A percentile compares a stretch with the other conserved stretches of the same genome.
Conservation (phyloP, 306 rosid species). For the Quercus ilex region DNA sequence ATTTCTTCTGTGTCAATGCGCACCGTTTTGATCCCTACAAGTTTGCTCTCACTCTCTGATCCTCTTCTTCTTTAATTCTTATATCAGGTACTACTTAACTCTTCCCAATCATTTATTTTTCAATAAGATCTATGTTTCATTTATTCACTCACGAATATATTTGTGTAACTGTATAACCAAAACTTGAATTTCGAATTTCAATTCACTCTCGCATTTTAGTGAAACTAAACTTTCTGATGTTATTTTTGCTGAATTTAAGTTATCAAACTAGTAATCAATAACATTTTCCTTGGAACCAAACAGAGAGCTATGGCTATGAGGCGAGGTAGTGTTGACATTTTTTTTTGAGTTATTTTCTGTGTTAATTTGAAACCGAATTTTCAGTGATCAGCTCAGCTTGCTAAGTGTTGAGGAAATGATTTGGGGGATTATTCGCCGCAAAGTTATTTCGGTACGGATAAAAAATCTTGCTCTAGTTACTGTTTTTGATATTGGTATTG, state of each 20-base stretch:
- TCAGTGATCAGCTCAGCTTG: slow-evolving; percentile 3
- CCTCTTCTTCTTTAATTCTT: neutral
- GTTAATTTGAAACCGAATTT: neutral
- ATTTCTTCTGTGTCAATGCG: neutral
- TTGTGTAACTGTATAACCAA: too few species aligned
- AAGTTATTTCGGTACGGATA: slow-evolving; percentile 34
- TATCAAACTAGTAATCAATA: too few species aligned
- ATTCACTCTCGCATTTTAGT: neutral
- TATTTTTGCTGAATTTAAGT: neutral
- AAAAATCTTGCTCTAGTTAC: neutral
- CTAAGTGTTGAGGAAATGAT: slow-evolving; percentile 32
- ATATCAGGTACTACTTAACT: neutral
- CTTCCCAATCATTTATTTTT: neutral
- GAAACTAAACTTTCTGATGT: neutral
- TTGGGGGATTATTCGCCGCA: slow-evolving; percentile 45
- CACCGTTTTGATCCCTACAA: slow-evolving; percentile 1
- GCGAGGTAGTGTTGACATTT: too few species aligned
- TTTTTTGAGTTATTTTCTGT: neutral
- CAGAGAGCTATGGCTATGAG: too few species aligned
- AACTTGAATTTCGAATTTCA: neutral
- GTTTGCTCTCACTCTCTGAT: neutral
- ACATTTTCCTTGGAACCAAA: too few species aligned
- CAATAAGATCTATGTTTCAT: neutral
- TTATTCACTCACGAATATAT: too few species aligned
- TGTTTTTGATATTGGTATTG: neutral